Conservation (phyloP, 345 rosid genomes). For the Linum tenue region DNA sequence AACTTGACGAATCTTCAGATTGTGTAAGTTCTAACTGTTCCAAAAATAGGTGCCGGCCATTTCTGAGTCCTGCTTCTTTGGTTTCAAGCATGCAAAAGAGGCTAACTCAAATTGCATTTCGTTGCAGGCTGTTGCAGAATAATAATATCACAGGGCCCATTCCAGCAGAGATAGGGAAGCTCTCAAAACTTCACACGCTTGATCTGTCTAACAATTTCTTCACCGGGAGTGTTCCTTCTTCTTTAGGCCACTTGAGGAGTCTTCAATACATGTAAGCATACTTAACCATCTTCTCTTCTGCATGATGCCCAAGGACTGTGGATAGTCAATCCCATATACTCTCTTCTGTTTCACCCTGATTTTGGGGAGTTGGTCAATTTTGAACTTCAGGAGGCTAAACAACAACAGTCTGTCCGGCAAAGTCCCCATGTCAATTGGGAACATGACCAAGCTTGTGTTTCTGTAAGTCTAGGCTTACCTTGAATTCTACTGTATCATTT, state of each 20-base stretch:
- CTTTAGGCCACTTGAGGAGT: slow-evolving; percentile 51
- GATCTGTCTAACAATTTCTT: slow-evolving; percentile 83
- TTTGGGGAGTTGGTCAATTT: slow-evolving; percentile 1
- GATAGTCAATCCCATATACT: background rate
- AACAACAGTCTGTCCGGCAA: slow-evolving; percentile 76
- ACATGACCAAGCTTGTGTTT: slow-evolving; percentile 79
- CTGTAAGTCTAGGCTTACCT: slow-evolving; percentile 44
- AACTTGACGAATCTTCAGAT: slow-evolving; percentile 82
- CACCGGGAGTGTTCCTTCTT: slow-evolving; percentile 54
- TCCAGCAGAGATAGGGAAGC: slow-evolving; percentile 68
- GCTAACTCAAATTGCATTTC: background rate
- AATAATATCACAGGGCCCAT: slow-evolving; percentile 87
- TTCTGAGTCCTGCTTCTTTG: no score
- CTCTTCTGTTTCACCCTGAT: slow-evolving; percentile 2
- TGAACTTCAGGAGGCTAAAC: slow-evolving; percentile 63
- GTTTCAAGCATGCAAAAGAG: background rate
- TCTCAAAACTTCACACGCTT: slow-evolving; percentile 67
- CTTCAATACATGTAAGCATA: slow-evolving; percentile 77
- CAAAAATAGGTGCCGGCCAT: no score
- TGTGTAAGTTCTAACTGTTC: slow-evolving; percentile 38
- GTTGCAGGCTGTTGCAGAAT: slow-evolving; percentile 31
- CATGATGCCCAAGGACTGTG: background rate
- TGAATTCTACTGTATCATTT: slow-evolving; percentile 2
- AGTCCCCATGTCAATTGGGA: slow-evolving; percentile 60
- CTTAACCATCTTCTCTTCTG: background rate